Conservation (phyloP, 2,329 filamentous ascomycete species). For the Pseudogymnoascus sp. region DNA sequence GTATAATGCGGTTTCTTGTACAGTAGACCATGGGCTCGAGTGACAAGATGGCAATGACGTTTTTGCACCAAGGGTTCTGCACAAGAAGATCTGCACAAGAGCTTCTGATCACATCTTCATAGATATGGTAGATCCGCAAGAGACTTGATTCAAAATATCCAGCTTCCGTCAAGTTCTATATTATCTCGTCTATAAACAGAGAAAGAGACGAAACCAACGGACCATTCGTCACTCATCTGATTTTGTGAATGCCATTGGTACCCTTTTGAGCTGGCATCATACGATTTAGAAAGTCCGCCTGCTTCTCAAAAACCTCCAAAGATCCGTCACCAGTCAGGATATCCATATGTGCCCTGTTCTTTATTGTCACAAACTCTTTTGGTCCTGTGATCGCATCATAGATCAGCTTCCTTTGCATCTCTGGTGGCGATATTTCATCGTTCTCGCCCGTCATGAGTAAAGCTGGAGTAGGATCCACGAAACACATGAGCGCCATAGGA, state of each 20-base stretch:
- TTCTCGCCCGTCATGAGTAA: constrained; percentile 26
- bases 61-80: neutral
- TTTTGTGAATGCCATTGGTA: neutral
- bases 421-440: constrained; percentile 22
- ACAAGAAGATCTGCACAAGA: neutral
- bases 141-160: neutral
- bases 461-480: constrained; percentile 21
- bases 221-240: neutral
- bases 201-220: neutral
- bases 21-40: neutral
- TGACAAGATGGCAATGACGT: neutral
- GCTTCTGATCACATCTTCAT: neutral
- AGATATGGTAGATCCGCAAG: neutral
- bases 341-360: neutral
- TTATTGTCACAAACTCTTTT: neutral
- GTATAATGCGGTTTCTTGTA: neutral
- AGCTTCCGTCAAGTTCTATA: neutral
- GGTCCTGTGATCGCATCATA: neutral
- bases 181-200: neutral
- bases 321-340: neutral
- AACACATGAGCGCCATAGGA: constrained; percentile 18
- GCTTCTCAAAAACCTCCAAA: neutral
- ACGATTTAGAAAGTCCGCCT: neutral
- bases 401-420: neutral
- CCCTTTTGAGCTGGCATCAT: neutral